Percentiles rank a stretch among this genome's conserved stretches.
phyloP scores from a whole-genome alignment of 2,329 filamentous ascomycete genomes.

The Aspergillus ochraceoroseus region DNA sequence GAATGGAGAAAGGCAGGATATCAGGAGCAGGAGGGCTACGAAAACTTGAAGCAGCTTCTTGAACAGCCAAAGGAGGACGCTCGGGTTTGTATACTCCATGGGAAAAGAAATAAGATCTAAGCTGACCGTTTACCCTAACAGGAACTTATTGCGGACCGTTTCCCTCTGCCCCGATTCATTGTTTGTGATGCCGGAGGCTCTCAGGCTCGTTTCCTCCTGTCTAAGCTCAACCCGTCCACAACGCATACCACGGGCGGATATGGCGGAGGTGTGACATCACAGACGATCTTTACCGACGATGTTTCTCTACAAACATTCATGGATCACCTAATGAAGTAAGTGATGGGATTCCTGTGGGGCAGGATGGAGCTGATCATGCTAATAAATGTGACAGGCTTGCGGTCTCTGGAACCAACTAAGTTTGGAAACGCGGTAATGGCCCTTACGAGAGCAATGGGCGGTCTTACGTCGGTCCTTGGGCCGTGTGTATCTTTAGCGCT shows the following conservation, averaged over 20 bases:
- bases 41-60: constrained; percentile 83
- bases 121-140: constrained; percentile 45
- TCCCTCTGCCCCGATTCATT: constrained; percentile 97
- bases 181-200: constrained; percentile 98
- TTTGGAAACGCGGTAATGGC: constrained; percentile 29
- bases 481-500: constrained; percentile 44
- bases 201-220: constrained; percentile 92
- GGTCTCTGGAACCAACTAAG: constrained; percentile 48
- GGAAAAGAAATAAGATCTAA: neutral
- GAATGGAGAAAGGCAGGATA: constrained; percentile 98
- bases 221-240: constrained; percentile 94
- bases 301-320: constrained; percentile 98
- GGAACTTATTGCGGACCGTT: constrained; percentile 95
- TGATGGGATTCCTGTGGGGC: constrained; percentile 18
- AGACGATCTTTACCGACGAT: constrained; percentile 98
- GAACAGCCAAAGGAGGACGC: constrained; percentile 96
- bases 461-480: constrained; percentile 30
- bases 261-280: constrained; percentile 81
- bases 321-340: constrained; percentile 99
- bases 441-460: constrained; percentile 33
- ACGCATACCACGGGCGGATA: constrained; percentile 93
- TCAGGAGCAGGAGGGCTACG: constrained; percentile 95
- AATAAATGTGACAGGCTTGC: constrained; percentile 43
- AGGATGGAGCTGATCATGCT: constrained; percentile 17
- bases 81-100: constrained; percentile 56